Conservation (phyloP, 345 rosid species). For the Sisymbrium irio region DNA sequence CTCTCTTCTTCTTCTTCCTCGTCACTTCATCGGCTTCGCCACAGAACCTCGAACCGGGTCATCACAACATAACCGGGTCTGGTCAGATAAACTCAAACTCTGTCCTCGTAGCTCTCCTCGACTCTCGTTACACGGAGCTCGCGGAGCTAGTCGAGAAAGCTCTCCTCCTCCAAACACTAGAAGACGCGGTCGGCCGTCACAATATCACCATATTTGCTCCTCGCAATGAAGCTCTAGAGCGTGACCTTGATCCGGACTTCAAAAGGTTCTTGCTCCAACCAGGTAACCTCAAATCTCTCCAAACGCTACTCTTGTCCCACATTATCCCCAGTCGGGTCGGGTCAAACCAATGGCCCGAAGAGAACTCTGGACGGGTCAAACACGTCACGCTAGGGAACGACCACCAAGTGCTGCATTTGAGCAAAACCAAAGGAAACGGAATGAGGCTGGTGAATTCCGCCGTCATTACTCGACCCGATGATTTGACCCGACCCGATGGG, state of each 20-base stretch:
- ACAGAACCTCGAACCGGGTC: conserved; percentile 29
- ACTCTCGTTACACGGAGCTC: conserved; percentile 77
- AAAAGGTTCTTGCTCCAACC: conserved; percentile 80
- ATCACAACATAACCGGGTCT: conserved; percentile 32
- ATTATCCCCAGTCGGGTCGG: conserved; percentile 54
- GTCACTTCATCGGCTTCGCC: conserved; percentile 9
- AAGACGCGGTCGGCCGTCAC: conserved; percentile 58
- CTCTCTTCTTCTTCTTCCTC: conserved; percentile 12
- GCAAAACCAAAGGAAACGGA: conserved; percentile 31
- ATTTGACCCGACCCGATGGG: conserved; percentile 66
- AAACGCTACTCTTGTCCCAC: conserved; percentile 56
- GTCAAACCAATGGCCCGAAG: conserved; percentile 41
- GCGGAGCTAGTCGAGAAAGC: conserved; percentile 78
- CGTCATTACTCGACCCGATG: conserved; percentile 43
- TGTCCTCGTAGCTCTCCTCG: conserved; percentile 73
- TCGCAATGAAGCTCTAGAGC: conserved; percentile 69
- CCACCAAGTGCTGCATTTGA: conserved; percentile 41
- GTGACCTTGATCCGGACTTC: conserved; percentile 71
- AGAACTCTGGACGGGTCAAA: conserved; percentile 26
- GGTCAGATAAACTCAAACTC: conserved; percentile 73
- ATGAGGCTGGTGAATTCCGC: conserved; percentile 43
- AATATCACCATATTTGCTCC: conserved; percentile 80
- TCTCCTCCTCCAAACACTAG: conserved; percentile 64
- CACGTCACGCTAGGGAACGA: conserved; percentile 35
- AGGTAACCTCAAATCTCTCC: conserved; percentile 68